These are phyloP conservation scores for Hemileccinum rubropunctum DNA, from an alignment of 768 basidiomycete species.

Conservation along the genomic window DNA sequence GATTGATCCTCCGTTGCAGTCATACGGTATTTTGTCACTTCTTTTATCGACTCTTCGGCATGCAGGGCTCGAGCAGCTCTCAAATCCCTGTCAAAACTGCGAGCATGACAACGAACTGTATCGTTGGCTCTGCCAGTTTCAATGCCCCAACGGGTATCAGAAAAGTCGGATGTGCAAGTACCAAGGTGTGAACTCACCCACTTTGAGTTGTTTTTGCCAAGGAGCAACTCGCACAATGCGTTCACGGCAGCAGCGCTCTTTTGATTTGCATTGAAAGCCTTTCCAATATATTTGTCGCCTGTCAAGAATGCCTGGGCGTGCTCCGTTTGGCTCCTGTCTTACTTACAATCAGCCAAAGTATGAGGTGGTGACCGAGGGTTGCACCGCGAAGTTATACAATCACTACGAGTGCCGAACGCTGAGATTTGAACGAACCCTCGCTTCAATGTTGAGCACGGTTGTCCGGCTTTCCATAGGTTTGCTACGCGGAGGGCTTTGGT, in stretches of 20 bases:
- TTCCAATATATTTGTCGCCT: conserved; percentile 71
- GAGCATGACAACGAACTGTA: conserved; percentile 91
- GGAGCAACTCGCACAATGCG: conserved; percentile 75
- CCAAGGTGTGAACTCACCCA: conserved; percentile 41
- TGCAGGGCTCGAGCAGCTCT: conserved; percentile 81
- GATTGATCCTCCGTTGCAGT: conserved; percentile 65
- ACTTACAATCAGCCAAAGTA: too few relatives aligned
- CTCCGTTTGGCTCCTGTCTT: conserved; percentile 63
- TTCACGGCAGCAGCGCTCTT: conserved; percentile 80
- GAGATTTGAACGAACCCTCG: too few relatives aligned
- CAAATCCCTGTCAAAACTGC: conserved; percentile 80
- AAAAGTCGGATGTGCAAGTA: not conserved
- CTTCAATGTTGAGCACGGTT: too few relatives aligned
- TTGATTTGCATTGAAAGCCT: conserved; percentile 73
- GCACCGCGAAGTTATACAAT: too few relatives aligned
- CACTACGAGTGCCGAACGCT: too few relatives aligned
- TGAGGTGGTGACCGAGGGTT: too few relatives aligned
- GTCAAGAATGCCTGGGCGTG: conserved; percentile 55
- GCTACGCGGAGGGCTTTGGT: too few relatives aligned
- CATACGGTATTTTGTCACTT: conserved; percentile 71
- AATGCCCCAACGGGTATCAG: conserved; percentile 52
- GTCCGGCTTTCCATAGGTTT: too few relatives aligned
- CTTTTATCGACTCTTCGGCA: conserved; percentile 57
- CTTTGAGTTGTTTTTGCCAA: conserved; percentile 64
- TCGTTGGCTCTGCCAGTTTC: conserved; percentile 90